Conservation (phyloP, 2,329 filamentous ascomycete genomes). For the Gyromitra esculenta region DNA sequence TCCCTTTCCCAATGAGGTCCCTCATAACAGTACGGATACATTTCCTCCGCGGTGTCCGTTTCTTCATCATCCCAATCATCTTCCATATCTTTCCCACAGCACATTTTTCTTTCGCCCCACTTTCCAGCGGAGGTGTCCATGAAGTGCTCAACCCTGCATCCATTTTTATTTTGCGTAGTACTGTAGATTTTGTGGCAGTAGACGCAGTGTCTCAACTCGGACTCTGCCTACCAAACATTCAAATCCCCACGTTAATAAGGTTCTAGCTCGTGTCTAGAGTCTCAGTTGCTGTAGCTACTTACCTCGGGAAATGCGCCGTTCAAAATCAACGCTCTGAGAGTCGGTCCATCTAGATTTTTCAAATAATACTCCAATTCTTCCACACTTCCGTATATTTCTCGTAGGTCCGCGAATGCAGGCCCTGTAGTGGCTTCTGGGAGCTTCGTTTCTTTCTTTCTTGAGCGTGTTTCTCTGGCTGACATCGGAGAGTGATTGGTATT, state of each 20-base stretch:
- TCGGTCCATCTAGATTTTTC: neutral
- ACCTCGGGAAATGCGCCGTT: constrained; percentile 39
- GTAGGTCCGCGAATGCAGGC: constrained; percentile 7
- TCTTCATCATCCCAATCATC: neutral
- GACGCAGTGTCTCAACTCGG: constrained; percentile 32
- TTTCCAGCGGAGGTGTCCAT: neutral
- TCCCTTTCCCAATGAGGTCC: constrained; percentile 34
- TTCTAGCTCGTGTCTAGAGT: no score
- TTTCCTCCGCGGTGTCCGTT: constrained; percentile 1
- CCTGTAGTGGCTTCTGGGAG: neutral
- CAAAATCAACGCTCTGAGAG: constrained; percentile 27
- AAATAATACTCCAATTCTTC: neutral
- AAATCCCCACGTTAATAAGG: no score
- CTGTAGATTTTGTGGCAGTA: constrained; percentile 45
- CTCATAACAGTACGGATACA: constrained; percentile 34
- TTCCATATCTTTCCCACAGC: constrained; percentile 28
- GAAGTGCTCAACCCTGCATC: constrained; percentile 19
- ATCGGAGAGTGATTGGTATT: neutral
- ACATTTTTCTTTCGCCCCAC: neutral
- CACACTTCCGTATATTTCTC: constrained; percentile 9
- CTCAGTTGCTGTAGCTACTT: neutral
- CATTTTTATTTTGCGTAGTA: neutral
- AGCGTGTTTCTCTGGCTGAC: neutral
- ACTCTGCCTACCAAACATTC: neutral
- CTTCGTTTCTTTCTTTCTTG: neutral